Base-by-base conservation (phyloP, 257 asterid genomes). In the Ophiorrhiza pumila region DNA sequence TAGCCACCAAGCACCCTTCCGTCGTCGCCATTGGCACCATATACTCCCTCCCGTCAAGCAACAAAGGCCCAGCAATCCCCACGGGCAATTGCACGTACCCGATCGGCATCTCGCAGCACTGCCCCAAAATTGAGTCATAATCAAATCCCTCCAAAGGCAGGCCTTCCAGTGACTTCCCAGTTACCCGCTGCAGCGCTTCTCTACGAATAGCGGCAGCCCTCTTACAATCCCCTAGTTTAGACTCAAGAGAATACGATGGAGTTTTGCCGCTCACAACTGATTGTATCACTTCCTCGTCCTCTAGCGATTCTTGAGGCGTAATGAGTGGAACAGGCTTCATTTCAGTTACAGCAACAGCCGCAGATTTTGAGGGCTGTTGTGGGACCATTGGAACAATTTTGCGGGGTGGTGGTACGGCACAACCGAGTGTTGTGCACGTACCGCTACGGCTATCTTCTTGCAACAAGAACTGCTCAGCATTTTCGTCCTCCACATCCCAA, bases 71-170 rank as follows among this genome's bases (percentile, higher is more conserved):
- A 2, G 85, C 91, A 27, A 87, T 81, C 31, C 91, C 91, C 45
- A 87, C 91, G 4, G 91, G 91, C 41, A 87, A 73, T 61, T 87
- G 91, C 10, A 87, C 85, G 70, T 83, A 87, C 39, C 91, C 91
- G n/a, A 87, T 83, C 2, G 91, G 91, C 91, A 87, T 85, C 81
- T 87, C 91, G 68, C 91, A 87, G 68, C 91, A 87, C 80, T 87
- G 91, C 4, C 91, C 91, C 49, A 87, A 71, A 52, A 87, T 83
- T 1, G 91, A 82, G 35, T 77, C 87, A 67, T 87, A 87, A 59
- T 85, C 83, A 53, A 87, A 83, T 1, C 89, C 91, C 27, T 87
- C 91, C 68, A 87, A 43, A 27, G 91, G 88, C 20, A 87, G 61
- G 14, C 91, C 91, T 15, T 80, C 85, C 45, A 87, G 50, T 1